Evolutionary conservation across 768 basidiomycete species (phyloP).

Genomic region (Xerocomus spinulosus): DNA sequence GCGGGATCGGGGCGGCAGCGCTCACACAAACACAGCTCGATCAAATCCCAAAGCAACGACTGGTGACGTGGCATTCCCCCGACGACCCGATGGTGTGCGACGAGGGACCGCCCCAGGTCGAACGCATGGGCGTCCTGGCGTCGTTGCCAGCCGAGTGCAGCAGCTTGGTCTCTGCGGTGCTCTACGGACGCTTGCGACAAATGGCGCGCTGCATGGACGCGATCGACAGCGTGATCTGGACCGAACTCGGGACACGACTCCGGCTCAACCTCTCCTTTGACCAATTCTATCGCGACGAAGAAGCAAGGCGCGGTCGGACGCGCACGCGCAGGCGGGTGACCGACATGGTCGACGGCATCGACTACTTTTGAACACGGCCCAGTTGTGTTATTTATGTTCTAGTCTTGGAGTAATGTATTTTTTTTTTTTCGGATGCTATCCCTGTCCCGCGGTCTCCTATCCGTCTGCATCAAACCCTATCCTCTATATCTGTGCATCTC

Average conservation of each 20-base stretch:
- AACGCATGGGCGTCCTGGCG: conserved; percentile 33
- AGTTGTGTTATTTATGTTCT: no score
- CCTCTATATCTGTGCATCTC: no score
- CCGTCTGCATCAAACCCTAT: neutral
- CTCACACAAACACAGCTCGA: conserved; percentile 40
- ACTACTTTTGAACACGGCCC: no score
- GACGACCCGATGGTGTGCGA: no score
- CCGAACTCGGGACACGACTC: conserved; percentile 35
- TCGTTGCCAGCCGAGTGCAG: conserved; percentile 36
- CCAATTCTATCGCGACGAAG: conserved; percentile 15
- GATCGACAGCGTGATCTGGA: conserved; percentile 33
- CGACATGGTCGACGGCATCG: no score
- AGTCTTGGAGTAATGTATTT: no score
- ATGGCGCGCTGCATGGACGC: conserved; percentile 37
- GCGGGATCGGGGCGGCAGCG: conserved; percentile 42
- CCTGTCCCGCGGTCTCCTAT: no score
- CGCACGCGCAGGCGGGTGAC: no score
- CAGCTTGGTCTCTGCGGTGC: conserved; percentile 28
- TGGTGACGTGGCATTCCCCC: conserved; percentile 30
- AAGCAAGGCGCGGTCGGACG: no score
- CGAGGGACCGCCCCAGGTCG: no score
- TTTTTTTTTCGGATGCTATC: no score
- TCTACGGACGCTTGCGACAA: conserved; percentile 32
- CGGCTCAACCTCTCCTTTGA: conserved; percentile 22
- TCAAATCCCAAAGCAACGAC: conserved; percentile 24